phyloP scores from a whole-genome alignment of 768 basidiomycete genomes.

The Lentinula detonsa region DNA sequence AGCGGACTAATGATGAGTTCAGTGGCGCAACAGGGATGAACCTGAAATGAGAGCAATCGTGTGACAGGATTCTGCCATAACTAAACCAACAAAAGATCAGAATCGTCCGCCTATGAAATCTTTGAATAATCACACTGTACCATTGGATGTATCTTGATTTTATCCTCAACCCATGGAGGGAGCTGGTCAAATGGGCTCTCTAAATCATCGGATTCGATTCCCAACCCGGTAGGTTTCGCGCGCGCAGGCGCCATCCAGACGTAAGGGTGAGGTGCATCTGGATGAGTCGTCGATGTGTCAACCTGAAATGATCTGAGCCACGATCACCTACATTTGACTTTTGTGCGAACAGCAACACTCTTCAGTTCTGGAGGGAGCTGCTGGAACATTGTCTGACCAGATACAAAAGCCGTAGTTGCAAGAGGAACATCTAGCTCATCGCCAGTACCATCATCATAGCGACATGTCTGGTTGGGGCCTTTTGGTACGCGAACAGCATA shows the following conservation, averaged over 20 bases:
- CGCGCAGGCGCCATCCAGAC: conserved; percentile 53
- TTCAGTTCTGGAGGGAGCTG: conserved; percentile 42
- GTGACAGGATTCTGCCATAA: conserved; percentile 62
- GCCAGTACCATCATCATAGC: conserved; percentile 65
- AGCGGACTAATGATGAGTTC: conserved; percentile 43
- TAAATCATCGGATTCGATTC: conserved; percentile 44
- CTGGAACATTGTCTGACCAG: conserved; percentile 50
- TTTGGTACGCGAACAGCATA: conserved; percentile 45
- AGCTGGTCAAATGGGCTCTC: conserved; percentile 43
- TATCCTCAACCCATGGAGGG: conserved; percentile 48
- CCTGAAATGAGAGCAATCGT: conserved; percentile 47
- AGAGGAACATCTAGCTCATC: conserved; percentile 62
- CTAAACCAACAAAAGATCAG: conserved; percentile 14
- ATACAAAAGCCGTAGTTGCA: conserved; percentile 55
- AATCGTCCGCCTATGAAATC: no score
- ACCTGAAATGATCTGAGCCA: no score
- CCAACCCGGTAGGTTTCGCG: conserved; percentile 45
- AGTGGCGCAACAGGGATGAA: conserved; percentile 46
- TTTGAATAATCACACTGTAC: conserved; percentile 20
- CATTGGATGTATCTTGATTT: conserved; percentile 45
- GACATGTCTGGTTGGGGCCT: conserved; percentile 42
- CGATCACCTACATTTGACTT: conserved; percentile 32
- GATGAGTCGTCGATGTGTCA: conserved; percentile 30
- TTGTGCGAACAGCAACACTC: conserved; percentile 53
- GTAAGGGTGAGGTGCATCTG: conserved; percentile 49